Evolutionary conservation across 148 eudicot genomes (phyloP), one percentile per base, ranked within the genome.

Genomic region (Rheum nobile): DNA sequence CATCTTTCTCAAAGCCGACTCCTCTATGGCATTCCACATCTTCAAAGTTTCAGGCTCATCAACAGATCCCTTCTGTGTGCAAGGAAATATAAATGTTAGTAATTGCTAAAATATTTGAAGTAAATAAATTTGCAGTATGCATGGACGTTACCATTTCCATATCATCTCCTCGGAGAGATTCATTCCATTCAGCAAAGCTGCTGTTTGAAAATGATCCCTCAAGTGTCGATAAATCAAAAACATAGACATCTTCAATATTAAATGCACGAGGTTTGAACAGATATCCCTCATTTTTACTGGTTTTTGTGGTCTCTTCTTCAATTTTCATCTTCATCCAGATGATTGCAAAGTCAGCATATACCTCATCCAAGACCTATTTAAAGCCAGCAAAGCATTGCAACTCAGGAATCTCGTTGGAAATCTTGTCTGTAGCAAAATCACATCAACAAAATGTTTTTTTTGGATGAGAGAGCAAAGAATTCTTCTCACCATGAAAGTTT

Each of bases 221-320:
- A 0, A 86, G 84, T 69, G 84, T 72, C 35, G 99, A 87, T 69
- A 88, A 71, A 73, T 92, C 94, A 77, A 90, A 48, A 54, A 90
- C 92, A 79, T 86, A 86, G 14, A 89, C 86, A 76, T 80, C 83
- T 50, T 88, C 89, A 19, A 96, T 83, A 76, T 86, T 78, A 76
- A 92, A 90, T 67, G 86, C 89, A 67, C 96, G 96, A 35, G 99
- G 89, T 80, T 82, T 90, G 76, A 96, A 96, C 85, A 88, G 87
- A 88, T 85, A 96, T 74, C 80, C 84, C 74, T 86, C 96, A 75
- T 83, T 82, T 68, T 84, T 85, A 77, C 72, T 69, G 11, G 87
- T 92, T 80, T 84, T 89, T 50, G 75, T 85, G 59, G 83, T 74
- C 74, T 84, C 87, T 29, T 79, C 86, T 59, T 81, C 75, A 76